Evolutionary conservation across 176 grass and related monocot genomes (phyloP).

Genomic region (Carex littledalei): DNA sequence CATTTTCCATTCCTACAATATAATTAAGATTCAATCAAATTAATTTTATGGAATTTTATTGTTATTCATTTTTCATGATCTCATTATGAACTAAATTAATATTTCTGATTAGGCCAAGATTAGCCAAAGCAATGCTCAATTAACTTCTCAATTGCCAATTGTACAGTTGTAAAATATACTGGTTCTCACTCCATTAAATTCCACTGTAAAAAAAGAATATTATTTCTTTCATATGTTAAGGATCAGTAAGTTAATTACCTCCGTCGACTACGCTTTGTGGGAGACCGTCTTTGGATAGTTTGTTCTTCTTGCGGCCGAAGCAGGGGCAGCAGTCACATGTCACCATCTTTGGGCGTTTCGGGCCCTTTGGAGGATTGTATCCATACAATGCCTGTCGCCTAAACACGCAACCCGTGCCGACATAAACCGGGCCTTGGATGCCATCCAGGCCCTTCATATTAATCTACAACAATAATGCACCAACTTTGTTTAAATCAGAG

Average conservation of each 20-base stretch:
- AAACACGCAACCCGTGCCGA: constrained; percentile 93
- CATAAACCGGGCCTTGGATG: constrained; percentile 92
- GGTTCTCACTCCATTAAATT: not conserved
- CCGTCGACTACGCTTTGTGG: constrained; percentile 36
- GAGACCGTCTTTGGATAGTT: constrained; percentile 54
- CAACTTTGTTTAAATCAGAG: not conserved
- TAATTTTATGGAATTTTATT: not conserved
- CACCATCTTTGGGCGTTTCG: constrained; percentile 94
- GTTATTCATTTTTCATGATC: not conserved
- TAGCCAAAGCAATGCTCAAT: not conserved
- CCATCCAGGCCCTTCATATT: constrained; percentile 99
- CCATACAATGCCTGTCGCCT: constrained; percentile 91
- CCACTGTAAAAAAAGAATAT: not conserved
- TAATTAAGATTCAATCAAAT: not conserved
- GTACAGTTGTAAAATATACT: not conserved
- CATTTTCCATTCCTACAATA: constrained; percentile 42
- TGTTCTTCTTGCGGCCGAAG: constrained; percentile 79
- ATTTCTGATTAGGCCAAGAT: not conserved
- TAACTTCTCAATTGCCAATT: not conserved
- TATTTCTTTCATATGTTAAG: not conserved
- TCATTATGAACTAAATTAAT: not conserved
- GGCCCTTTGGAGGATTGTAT: constrained; percentile 91
- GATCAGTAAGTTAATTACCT: constrained; percentile 29
- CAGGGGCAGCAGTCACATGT: constrained; percentile 95
- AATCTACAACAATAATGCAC: constrained; percentile 41